Evolutionary conservation across 2,329 filamentous ascomycete genomes (phyloP).

Genomic region (Pseudogymnoascus sp.): DNA sequence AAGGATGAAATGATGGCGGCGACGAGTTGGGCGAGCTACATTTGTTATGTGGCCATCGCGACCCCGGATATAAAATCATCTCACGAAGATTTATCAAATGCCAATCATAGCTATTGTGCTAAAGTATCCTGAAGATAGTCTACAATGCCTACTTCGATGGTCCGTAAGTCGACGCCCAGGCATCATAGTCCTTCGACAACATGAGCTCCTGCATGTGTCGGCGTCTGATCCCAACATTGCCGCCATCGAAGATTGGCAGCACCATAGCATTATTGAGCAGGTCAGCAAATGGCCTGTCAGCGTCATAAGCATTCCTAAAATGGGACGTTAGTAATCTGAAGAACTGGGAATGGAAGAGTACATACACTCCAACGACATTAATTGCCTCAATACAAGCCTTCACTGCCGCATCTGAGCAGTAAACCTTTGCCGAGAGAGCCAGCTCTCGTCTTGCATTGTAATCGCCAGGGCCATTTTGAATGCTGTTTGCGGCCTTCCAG

Average conservation of each 20-base stretch:
- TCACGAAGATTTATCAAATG: background rate
- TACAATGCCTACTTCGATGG: background rate
- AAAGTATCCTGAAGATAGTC: background rate
- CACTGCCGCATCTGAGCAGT: constrained; percentile 41
- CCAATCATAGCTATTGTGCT: background rate
- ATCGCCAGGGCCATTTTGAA: constrained; percentile 36
- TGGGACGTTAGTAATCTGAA: constrained; percentile 7
- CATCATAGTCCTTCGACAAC: constrained; percentile 36
- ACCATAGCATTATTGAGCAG: constrained; percentile 39
- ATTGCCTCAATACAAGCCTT: constrained; percentile 42
- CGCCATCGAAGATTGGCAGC: constrained; percentile 45
- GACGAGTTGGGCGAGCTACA: background rate
- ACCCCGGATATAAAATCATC: background rate
- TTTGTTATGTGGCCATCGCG: background rate
- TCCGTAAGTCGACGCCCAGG: constrained; percentile 35
- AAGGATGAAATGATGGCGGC: background rate
- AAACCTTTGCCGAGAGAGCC: constrained; percentile 44
- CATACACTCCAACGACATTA: constrained; percentile 42
- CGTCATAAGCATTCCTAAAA: constrained; percentile 33
- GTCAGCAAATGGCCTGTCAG: constrained; percentile 32
- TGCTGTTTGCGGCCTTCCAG: constrained; percentile 42
- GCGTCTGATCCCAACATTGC: constrained; percentile 45
- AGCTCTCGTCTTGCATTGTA: constrained; percentile 37
- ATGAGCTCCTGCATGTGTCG: constrained; percentile 41
- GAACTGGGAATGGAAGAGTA: constrained; percentile 10